A percentile compares a stretch with the other conserved stretches of the same genome.
Evolutionary conservation across 2,329 filamentous ascomycete genomes (phyloP).

Genomic region (Phoma sp.): DNA sequence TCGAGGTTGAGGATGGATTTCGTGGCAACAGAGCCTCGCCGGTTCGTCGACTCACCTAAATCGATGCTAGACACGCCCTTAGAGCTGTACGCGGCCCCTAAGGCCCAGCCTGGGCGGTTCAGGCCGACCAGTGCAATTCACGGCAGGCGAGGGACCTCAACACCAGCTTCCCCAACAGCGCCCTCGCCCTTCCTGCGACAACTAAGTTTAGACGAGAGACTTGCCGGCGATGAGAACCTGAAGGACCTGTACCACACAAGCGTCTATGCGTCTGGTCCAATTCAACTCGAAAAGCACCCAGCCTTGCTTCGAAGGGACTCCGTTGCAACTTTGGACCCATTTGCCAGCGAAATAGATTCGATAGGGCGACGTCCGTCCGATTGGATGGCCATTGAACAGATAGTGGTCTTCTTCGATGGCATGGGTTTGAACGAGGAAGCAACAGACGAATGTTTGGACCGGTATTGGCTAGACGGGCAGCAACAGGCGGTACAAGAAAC

Average conservation of each 20-base stretch:
- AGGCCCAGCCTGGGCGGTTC: slow-evolving; percentile 12
- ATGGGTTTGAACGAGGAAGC: slow-evolving; percentile 45
- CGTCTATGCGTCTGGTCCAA: slow-evolving; percentile 53
- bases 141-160: slow-evolving; percentile 20
- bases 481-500: slow-evolving; percentile 9
- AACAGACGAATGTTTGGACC: slow-evolving; percentile 40
- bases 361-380: slow-evolving; percentile 33
- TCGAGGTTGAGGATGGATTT: slow-evolving; percentile 33
- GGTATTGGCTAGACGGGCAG: slow-evolving; percentile 38
- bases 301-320: slow-evolving; percentile 49
- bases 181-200: slow-evolving; percentile 6
- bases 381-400: slow-evolving; percentile 43
- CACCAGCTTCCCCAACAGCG: slow-evolving; percentile 15
- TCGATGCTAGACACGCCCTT: slow-evolving; percentile 41
- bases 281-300: slow-evolving; percentile 45
- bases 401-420: slow-evolving; percentile 53
- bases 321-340: slow-evolving; percentile 50
- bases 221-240: background rate
- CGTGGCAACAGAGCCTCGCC: slow-evolving; percentile 23
- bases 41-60: slow-evolving; percentile 31
- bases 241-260: slow-evolving; percentile 10
- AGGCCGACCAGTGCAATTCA: slow-evolving; percentile 15
- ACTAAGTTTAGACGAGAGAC: slow-evolving; percentile 17
- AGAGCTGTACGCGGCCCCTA: slow-evolving; percentile 35
- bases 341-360: slow-evolving; percentile 29